A percentile compares a stretch with the other conserved stretches of the same genome.
phyloP scores from a whole-genome alignment of 495 filamentous ascomycete genomes.

The Aspergillus haitiensis region DNA sequence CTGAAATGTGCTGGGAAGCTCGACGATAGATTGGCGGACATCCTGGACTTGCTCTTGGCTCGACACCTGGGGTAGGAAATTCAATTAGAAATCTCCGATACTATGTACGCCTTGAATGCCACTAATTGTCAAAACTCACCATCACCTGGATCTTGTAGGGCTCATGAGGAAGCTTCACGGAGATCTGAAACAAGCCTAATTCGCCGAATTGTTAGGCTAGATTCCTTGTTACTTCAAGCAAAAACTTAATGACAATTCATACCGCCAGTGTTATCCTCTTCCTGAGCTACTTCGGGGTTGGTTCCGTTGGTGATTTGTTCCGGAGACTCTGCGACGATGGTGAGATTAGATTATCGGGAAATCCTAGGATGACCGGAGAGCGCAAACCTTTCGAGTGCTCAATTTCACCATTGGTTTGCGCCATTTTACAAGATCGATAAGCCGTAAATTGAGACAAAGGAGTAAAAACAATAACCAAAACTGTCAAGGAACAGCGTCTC shows the following conservation, averaged over 20 bases:
- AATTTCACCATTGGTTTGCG: conserved; percentile 45
- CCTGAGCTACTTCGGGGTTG: conserved; percentile 34
- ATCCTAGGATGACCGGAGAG: conserved; percentile 10
- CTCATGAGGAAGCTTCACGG: conserved; percentile 78
- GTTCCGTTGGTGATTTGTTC: conserved; percentile 42
- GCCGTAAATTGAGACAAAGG: conserved; percentile 17
- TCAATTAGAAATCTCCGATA: conserved; percentile 19
- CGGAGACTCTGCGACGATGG: conserved; percentile 32
- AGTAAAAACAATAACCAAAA: conserved; percentile 21
- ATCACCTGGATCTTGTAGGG: conserved; percentile 79
- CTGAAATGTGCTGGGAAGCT: conserved; percentile 88
- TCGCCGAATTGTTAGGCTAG: conserved; percentile 4
- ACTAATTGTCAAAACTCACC: conserved; percentile 47
- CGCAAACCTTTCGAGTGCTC: conserved; percentile 46
- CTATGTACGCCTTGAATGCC: not conserved
- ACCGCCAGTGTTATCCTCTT: conserved; percentile 46
- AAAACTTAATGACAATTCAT: conserved; percentile 16
- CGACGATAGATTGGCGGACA: conserved; percentile 93
- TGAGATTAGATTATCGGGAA: conserved; percentile 25
- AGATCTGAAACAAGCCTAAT: conserved; percentile 72
- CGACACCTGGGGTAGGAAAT: conserved; percentile 62
- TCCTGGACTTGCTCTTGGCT: conserved; percentile 96
- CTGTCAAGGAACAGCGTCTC: conserved; percentile 23
- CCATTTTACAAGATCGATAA: conserved; percentile 36
- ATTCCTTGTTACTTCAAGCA: not conserved